A percentile compares a stretch with the other conserved stretches of the same genome.
Evolutionary conservation across 176 grass and related monocot species (phyloP).

Genomic region (Oryza longistaminata): DNA sequence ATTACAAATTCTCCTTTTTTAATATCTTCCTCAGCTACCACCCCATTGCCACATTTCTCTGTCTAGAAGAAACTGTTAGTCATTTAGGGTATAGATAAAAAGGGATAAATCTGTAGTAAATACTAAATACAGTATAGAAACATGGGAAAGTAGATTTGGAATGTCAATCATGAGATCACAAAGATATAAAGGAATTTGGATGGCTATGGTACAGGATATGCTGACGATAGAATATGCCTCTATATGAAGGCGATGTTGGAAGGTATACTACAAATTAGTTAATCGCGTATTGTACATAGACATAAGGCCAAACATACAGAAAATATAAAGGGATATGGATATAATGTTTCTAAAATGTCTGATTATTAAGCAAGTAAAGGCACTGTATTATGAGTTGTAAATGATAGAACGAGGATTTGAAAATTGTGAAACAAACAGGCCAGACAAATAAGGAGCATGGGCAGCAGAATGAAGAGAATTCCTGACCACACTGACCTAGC

Average conservation of each 20-base stretch:
- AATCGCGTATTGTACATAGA: not conserved
- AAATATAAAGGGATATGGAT: not conserved
- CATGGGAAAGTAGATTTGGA: not conserved
- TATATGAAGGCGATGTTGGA: not conserved
- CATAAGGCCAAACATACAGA: not conserved
- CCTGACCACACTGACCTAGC: not conserved
- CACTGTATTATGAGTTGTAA: not conserved
- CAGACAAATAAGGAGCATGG: not conserved
- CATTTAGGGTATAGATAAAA: conserved; percentile 22
- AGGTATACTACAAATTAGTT: not conserved
- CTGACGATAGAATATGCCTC: not conserved
- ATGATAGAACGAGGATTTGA: not conserved
- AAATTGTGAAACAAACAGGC: too few relatives aligned
- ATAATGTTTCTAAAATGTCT: not conserved
- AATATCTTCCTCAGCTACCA: conserved; percentile 87
- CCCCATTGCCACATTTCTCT: conserved; percentile 93
- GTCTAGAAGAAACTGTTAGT: conserved; percentile 58
- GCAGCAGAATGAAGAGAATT: not conserved
- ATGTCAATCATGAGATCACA: conserved; percentile 3
- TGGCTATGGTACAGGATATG: not conserved
- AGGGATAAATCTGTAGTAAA: not conserved
- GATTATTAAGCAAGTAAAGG: not conserved
- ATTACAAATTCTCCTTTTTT: conserved; percentile 96
- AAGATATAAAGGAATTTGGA: not conserved
- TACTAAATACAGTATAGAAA: not conserved